Percentiles rank a stretch among this genome's conserved stretches.
Conservation (phyloP, 352 stramenopile species). For the Pythium rishiriense region DNA sequence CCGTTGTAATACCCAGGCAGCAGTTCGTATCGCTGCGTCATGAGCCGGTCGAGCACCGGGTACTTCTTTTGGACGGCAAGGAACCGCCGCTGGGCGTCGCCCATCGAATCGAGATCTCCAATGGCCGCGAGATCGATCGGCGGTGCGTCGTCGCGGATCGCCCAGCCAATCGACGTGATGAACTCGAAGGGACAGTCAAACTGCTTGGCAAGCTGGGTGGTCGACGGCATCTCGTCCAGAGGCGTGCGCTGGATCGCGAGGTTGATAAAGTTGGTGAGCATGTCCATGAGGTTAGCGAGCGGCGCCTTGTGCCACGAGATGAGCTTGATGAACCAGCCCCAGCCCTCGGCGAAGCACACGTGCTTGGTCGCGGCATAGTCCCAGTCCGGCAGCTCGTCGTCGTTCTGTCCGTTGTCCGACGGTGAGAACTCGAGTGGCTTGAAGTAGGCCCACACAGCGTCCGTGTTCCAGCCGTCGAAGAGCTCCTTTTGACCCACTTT, state of each 20-base stretch:
- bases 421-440: conserved; percentile 9
- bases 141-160: conserved; percentile 8
- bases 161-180: conserved; percentile 12
- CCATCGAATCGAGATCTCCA: background rate
- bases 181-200: conserved; percentile 18
- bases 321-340: conserved; percentile 17
- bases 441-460: conserved; percentile 14
- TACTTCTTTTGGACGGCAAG: conserved; percentile 8
- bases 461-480: conserved; percentile 13
- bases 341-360: conserved; percentile 16
- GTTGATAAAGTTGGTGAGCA: conserved; percentile 10
- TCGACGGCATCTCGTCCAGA: conserved; percentile 4
- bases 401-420: background rate
- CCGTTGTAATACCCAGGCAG: conserved; percentile 9
- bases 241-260: background rate
- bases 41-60: conserved; percentile 4
- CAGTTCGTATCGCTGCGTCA: conserved; percentile 10
- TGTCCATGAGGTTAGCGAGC: conserved; percentile 19
- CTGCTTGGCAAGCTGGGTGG: background rate
- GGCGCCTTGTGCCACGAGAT: conserved; percentile 17
- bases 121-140: no score
- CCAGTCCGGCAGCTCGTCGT: conserved; percentile 11
- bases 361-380: conserved; percentile 6
- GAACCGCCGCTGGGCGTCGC: background rate
- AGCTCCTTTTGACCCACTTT: conserved; percentile 9